Conservation (phyloP, 495 filamentous ascomycete genomes). For the Penicillium daleae region DNA sequence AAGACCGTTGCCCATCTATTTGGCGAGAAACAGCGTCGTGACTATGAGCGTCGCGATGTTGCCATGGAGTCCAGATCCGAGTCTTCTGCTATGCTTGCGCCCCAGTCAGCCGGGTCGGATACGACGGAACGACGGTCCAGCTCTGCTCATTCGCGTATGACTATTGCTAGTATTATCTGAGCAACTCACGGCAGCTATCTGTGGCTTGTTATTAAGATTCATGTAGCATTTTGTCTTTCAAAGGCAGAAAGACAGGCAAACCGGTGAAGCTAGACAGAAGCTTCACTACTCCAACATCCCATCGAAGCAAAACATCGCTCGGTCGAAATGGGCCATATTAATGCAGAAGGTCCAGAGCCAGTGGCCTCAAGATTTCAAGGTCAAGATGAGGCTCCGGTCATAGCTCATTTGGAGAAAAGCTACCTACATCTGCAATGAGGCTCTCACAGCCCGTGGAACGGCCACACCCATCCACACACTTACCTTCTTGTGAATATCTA, state of each 20-base stretch:
- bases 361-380: neutral
- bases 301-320: neutral
- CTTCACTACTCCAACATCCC: neutral
- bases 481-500: neutral
- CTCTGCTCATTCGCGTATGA: slow-evolving; percentile 63
- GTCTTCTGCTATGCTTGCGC: slow-evolving; percentile 37
- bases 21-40: slow-evolving; percentile 40
- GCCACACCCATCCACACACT: neutral
- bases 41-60: slow-evolving; percentile 19
- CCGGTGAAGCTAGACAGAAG: neutral
- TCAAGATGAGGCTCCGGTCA: neutral
- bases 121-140: slow-evolving; percentile 41
- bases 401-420: neutral
- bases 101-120: slow-evolving; percentile 43
- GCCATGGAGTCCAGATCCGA: slow-evolving; percentile 18
- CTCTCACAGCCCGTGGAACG: neutral
- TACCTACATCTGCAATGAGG: neutral
- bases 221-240: neutral
- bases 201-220: neutral
- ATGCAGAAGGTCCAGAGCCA: neutral
- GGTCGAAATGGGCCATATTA: neutral
- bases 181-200: neutral
- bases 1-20: slow-evolving; percentile 51
- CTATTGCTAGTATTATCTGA: slow-evolving; percentile 78
- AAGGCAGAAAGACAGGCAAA: neutral